A percentile compares a stretch with the other conserved stretches of the same genome.
Evolutionary conservation across 495 filamentous ascomycete genomes (phyloP).

Genomic region (Aspergillus hancockii): DNA sequence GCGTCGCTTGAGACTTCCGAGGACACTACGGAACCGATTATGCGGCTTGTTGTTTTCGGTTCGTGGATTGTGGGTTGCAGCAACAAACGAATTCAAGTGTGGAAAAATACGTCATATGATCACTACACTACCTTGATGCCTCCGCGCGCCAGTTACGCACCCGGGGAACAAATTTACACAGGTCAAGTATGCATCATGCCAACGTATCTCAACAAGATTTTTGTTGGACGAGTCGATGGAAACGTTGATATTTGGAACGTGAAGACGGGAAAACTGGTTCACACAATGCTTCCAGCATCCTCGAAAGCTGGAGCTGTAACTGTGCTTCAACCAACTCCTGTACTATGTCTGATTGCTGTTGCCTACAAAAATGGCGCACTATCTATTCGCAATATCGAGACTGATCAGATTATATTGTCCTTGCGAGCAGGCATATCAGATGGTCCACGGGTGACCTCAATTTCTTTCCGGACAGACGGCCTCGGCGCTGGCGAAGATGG

Average conservation of each 20-base stretch:
- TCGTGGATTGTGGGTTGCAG: conserved; percentile 88
- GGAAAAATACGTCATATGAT: conserved; percentile 80
- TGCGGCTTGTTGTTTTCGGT: conserved; percentile 79
- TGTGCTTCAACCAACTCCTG: conserved; percentile 78
- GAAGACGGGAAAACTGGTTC: conserved; percentile 82
- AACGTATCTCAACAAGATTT: conserved; percentile 93
- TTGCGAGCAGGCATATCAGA: conserved; percentile 59
- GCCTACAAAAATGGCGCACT: conserved; percentile 78
- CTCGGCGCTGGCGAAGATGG: conserved; percentile 87
- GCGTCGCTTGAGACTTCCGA: conserved; percentile 67
- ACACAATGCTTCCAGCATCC: conserved; percentile 74
- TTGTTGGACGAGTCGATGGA: conserved; percentile 84
- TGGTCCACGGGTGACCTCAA: conserved; percentile 65
- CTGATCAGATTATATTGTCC: conserved; percentile 66
- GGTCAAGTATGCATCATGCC: conserved; percentile 80
- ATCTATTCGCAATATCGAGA: conserved; percentile 76
- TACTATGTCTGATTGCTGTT: conserved; percentile 82
- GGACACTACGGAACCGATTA: conserved; percentile 65
- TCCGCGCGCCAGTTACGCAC: conserved; percentile 38
- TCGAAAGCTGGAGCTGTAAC: conserved; percentile 72
- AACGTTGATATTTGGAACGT: conserved; percentile 96
- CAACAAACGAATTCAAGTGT: conserved; percentile 75
- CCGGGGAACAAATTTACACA: conserved; percentile 60
- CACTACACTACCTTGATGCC: conserved; percentile 81
- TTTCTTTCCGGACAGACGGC: conserved; percentile 91